Evolutionary conservation across 345 rosid species (phyloP).

Genomic region (Camelina neglecta): DNA sequence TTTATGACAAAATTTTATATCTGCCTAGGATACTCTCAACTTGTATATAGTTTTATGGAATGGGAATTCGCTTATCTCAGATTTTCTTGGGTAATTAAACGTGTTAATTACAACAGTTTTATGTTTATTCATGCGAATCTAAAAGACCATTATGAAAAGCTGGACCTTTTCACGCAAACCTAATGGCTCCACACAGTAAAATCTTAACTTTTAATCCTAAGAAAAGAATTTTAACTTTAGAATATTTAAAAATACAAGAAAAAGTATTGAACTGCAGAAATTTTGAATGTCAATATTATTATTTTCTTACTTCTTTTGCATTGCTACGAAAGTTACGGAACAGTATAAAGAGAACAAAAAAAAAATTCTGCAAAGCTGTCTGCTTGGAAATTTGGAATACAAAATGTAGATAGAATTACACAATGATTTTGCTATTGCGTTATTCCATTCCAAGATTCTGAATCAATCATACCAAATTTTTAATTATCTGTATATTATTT

Average conservation of each 20-base stretch:
- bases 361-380: neutral
- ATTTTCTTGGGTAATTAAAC: conserved; percentile 38
- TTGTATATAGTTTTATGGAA: conserved; percentile 22
- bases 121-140: conserved; percentile 33
- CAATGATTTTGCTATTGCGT: neutral
- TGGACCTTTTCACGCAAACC: conserved; percentile 42
- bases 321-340: neutral
- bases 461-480: neutral
- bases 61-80: conserved; percentile 16
- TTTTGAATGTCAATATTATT: neutral
- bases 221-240: neutral
- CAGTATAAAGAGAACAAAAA: neutral
- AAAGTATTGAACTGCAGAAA: neutral
- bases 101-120: conserved; percentile 31
- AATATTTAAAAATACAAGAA: neutral
- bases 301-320: neutral
- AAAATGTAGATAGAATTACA: neutral
- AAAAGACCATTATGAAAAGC: conserved; percentile 41
- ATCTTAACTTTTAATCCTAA: conserved; percentile 9
- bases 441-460: neutral
- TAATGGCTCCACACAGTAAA: conserved; percentile 43
- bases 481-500: neutral
- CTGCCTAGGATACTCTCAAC: conserved; percentile 45
- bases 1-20: neutral
- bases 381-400: neutral